These are phyloP conservation scores for Striga hermonthica DNA, from an alignment of 305 asterid genomes.

Conservation along the genomic window DNA sequence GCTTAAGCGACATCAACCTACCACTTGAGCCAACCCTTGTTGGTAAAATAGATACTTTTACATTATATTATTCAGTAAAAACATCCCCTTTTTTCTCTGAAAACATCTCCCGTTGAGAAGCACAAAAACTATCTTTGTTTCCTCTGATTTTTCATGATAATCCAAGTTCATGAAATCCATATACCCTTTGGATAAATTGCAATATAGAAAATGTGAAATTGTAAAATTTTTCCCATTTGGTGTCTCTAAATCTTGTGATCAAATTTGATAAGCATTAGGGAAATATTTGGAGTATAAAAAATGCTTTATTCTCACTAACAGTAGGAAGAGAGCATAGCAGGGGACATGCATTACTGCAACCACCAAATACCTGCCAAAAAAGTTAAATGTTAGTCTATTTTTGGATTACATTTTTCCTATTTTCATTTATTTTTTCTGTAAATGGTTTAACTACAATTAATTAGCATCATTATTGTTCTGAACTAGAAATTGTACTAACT, in stretches of 20 bases:
- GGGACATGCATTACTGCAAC: conserved; percentile 79
- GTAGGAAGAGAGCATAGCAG: conserved; percentile 52
- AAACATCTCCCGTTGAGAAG: no score
- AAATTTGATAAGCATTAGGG: conserved; percentile 43
- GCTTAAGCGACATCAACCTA: no score
- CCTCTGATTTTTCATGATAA: no score
- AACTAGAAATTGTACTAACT: not conserved
- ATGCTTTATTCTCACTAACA: conserved; percentile 53
- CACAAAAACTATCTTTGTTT: no score
- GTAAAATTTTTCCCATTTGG: no score
- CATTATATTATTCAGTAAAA: no score
- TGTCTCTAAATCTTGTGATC: conserved; percentile 21
- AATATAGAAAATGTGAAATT: no score
- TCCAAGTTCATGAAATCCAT: no score
- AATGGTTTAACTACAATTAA: not conserved
- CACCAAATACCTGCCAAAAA: conserved; percentile 62
- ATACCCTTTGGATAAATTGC: no score
- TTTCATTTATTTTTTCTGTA: conserved; percentile 1
- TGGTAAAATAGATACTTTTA: no score
- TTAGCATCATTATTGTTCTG: not conserved
- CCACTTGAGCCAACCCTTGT: no score
- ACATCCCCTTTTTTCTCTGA: no score
- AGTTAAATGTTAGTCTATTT: not conserved
- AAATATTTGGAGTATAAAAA: conserved; percentile 47
- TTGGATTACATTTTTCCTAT: not conserved